A percentile compares a stretch with the other conserved stretches of the same genome.
phyloP scores from a whole-genome alignment of 1,139 yeast genomes.

The Geotrichum candidum region DNA sequence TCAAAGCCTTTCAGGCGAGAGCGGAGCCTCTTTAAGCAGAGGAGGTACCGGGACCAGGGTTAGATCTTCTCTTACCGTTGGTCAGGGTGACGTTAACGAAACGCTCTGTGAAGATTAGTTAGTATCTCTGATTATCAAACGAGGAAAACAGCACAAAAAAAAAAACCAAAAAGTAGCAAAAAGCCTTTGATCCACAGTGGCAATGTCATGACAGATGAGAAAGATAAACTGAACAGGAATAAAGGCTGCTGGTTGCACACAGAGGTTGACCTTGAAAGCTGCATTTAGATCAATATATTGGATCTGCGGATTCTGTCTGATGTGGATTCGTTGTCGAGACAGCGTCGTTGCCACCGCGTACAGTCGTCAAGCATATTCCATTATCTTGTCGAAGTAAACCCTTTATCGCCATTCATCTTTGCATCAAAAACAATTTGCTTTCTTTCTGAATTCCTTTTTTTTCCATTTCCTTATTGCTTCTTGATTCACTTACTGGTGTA shows the following conservation, averaged over 20 bases:
- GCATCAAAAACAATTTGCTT: background rate
- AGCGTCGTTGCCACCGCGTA: too few species aligned
- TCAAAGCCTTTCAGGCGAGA: background rate
- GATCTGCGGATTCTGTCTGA: too few species aligned
- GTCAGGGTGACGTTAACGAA: constrained; percentile 96
- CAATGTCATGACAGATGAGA: too few species aligned
- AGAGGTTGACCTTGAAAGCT: too few species aligned
- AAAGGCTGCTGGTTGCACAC: too few species aligned
- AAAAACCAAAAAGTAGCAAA: background rate
- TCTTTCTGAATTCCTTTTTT: background rate
- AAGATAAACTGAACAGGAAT: too few species aligned
- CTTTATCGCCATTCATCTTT: background rate
- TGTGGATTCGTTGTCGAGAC: too few species aligned
- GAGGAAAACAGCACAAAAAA: background rate
- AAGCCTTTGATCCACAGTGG: too few species aligned
- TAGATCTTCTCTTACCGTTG: constrained; percentile 98
- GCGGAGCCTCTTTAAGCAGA: constrained; percentile 35
- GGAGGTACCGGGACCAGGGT: constrained; percentile 63
- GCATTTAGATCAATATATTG: too few species aligned
- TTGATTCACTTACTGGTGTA: constrained; percentile 67
- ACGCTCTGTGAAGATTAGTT: constrained; percentile 41
- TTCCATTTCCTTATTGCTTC: background rate
- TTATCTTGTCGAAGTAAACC: too few species aligned
- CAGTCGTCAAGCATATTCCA: too few species aligned
- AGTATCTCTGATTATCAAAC: background rate